Evolutionary conservation across 2,329 filamentous ascomycete species (phyloP).

Genomic region (Pleurostoma richardsiae): DNA sequence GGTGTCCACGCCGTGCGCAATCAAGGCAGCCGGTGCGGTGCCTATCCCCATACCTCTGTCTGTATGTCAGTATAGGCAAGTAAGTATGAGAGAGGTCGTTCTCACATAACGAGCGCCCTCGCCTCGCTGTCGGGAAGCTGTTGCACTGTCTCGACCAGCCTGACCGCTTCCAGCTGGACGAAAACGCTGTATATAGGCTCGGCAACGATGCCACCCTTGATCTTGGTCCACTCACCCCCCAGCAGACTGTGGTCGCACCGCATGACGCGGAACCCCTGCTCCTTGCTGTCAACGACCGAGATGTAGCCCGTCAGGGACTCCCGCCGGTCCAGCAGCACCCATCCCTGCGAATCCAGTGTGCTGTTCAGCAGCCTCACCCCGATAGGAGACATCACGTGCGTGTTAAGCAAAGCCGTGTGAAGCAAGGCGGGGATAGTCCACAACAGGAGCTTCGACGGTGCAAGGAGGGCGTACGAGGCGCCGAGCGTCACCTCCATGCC

Average conservation of each 20-base stretch:
- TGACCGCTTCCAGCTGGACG: slow-evolving; percentile 86
- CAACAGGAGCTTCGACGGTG: slow-evolving; percentile 64
- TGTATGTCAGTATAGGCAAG: slow-evolving; percentile 14
- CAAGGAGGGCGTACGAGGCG: slow-evolving; percentile 57
- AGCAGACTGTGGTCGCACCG: slow-evolving; percentile 92
- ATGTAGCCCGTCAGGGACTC: slow-evolving; percentile 92
- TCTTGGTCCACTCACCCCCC: slow-evolving; percentile 80
- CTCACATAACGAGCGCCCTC: slow-evolving; percentile 80
- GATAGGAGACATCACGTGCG: slow-evolving; percentile 61
- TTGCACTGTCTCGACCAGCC: slow-evolving; percentile 63
- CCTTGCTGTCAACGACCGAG: slow-evolving; percentile 74
- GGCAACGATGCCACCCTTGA: slow-evolving; percentile 49
- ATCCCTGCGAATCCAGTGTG: slow-evolving; percentile 61
- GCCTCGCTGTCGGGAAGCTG: slow-evolving; percentile 58
- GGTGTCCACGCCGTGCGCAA: slow-evolving; percentile 83
- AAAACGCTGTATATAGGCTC: slow-evolving; percentile 98
- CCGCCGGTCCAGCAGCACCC: slow-evolving; percentile 70
- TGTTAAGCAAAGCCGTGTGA: slow-evolving; percentile 67
- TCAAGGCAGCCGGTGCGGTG: slow-evolving; percentile 80
- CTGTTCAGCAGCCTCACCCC: slow-evolving; percentile 60
- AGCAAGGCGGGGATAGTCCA: slow-evolving; percentile 67
- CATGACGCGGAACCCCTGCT: slow-evolving; percentile 72
- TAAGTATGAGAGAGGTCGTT: slow-evolving; percentile 8
- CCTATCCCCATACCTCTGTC: slow-evolving; percentile 82
- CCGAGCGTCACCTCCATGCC: slow-evolving; percentile 67